Evolutionary conservation across 2,329 filamentous ascomycete genomes (phyloP).

Genomic region (Colletotrichum brevisporum): DNA sequence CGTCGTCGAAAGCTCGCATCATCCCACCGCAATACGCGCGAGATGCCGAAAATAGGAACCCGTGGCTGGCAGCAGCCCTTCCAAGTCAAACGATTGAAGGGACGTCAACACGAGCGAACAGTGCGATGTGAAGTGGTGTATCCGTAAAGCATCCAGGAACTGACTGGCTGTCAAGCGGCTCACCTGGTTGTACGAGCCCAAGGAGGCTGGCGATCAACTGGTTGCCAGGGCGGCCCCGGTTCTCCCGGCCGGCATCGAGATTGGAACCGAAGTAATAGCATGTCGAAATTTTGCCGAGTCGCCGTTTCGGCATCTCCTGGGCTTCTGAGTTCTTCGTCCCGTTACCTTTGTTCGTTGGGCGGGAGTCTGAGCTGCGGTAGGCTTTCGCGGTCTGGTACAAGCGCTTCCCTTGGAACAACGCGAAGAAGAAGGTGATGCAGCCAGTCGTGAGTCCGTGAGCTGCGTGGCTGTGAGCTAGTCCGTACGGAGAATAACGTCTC

Average conservation of each 20-base stretch:
- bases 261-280: slow-evolving; percentile 12
- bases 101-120: slow-evolving; percentile 8
- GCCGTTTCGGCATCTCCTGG: slow-evolving; percentile 14
- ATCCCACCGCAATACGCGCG: not conserved
- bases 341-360: not conserved
- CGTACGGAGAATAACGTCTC: slow-evolving; percentile 26
- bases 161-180: slow-evolving; percentile 10
- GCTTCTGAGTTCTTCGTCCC: slow-evolving; percentile 1
- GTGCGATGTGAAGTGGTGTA: not conserved
- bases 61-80: slow-evolving; percentile 19
- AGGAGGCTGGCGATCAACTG: not conserved
- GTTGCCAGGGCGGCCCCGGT: slow-evolving; percentile 16
- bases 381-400: slow-evolving; percentile 20
- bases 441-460: slow-evolving; percentile 22
- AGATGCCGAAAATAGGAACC: slow-evolving; percentile 36
- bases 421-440: slow-evolving; percentile 27
- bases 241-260: slow-evolving; percentile 10
- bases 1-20: slow-evolving; percentile 16
- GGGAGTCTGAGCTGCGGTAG: slow-evolving; percentile 21
- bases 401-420: slow-evolving; percentile 21
- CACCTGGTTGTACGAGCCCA: slow-evolving; percentile 12
- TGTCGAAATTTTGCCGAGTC: slow-evolving; percentile 11
- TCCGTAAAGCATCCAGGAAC: not conserved
- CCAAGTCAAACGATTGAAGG: not conserved
- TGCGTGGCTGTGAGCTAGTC: slow-evolving; percentile 10